These are phyloP conservation scores for Synura sp. DNA, from an alignment of 352 stramenopile species.

Conservation along the genomic window DNA sequence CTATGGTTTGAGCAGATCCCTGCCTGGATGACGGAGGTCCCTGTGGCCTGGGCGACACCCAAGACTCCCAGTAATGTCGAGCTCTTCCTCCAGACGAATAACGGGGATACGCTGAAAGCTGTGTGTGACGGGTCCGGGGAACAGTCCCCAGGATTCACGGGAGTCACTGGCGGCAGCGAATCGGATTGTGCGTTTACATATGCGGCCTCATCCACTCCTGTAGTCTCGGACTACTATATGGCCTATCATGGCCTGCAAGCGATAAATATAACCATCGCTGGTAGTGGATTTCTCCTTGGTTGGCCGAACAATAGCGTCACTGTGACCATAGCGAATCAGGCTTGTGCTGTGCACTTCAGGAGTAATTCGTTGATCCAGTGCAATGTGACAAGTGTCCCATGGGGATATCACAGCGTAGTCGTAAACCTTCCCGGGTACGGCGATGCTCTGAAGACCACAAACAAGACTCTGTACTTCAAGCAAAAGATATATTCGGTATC, in stretches of 20 bases:
- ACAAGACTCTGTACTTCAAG: neutral
- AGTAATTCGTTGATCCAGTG: neutral
- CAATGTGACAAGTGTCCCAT: neutral
- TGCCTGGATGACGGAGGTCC: conserved; percentile 1
- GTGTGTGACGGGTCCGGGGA: neutral
- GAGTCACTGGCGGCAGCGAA: neutral
- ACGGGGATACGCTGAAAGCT: neutral
- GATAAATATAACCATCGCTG: neutral
- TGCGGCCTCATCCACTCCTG: neutral
- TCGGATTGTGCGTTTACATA: neutral
- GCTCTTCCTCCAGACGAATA: neutral
- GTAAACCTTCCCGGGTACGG: neutral
- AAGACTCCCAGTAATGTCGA: neutral
- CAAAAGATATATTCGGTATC: neutral
- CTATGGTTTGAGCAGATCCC: conserved; percentile 5
- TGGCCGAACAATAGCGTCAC: neutral
- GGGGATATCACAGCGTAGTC: neutral
- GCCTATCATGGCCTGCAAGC: neutral
- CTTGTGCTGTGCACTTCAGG: neutral
- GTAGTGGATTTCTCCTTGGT: neutral
- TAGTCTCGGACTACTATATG: neutral
- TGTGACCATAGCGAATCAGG: neutral
- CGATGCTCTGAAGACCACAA: neutral
- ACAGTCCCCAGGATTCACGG: neutral
- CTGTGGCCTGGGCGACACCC: neutral